These are phyloP conservation scores for Fusarium pseudoanthophilum DNA, from an alignment of 2,329 filamentous ascomycete species.

Conservation along the genomic window DNA sequence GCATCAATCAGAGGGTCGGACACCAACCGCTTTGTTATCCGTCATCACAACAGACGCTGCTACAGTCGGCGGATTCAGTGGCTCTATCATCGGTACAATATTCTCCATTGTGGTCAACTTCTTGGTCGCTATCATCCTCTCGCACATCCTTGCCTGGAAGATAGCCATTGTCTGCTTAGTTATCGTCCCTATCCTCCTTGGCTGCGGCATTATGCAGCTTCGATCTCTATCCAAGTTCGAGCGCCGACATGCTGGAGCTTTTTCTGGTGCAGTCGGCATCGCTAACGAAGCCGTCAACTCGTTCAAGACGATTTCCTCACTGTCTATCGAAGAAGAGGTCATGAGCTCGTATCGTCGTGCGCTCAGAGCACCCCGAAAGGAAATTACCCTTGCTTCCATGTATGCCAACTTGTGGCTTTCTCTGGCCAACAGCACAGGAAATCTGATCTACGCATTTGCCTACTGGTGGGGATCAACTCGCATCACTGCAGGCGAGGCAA, in stretches of 20 bases:
- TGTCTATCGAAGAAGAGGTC: conserved; percentile 64
- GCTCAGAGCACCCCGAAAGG: conserved; percentile 63
- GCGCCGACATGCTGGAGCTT: conserved; percentile 71
- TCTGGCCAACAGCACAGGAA: conserved; percentile 68
- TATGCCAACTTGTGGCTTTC: conserved; percentile 70
- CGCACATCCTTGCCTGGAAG: conserved; percentile 79
- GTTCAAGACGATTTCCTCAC: conserved; percentile 70
- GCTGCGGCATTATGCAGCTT: conserved; percentile 75
- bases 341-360: conserved; percentile 63
- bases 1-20: conserved; percentile 74
- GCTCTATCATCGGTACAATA: conserved; percentile 75
- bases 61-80: conserved; percentile 74
- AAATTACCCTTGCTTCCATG: conserved; percentile 60
- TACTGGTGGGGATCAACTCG: conserved; percentile 84
- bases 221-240: conserved; percentile 70
- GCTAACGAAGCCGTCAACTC: conserved; percentile 74
- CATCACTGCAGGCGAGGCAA: conserved; percentile 73
- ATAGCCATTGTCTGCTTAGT: conserved; percentile 79
- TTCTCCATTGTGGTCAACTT: conserved; percentile 76
- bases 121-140: conserved; percentile 72
- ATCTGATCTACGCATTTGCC: conserved; percentile 77
- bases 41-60: conserved; percentile 77
- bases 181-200: conserved; percentile 74
- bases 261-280: conserved; percentile 70
- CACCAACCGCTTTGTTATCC: conserved; percentile 69